phyloP scores from a whole-genome alignment of 2,329 filamentous ascomycete genomes.

The Coniochaeta hoffmannii region DNA sequence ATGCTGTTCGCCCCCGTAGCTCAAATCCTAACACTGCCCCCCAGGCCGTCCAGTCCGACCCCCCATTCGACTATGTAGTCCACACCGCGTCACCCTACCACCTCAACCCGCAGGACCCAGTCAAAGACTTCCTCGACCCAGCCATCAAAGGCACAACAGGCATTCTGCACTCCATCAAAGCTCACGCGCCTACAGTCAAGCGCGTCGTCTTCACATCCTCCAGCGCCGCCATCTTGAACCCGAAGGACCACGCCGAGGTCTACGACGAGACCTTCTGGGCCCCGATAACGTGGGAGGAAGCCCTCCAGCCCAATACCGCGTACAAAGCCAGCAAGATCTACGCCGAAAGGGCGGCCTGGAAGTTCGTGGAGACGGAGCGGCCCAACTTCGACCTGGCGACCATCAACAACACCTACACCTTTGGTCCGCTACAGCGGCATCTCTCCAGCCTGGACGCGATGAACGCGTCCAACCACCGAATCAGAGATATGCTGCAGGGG shows the following conservation, averaged over 20 bases:
- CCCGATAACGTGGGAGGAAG: constrained; percentile 28
- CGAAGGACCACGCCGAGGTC: constrained; percentile 24
- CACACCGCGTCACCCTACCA: constrained; percentile 72
- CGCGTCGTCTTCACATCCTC: constrained; percentile 51
- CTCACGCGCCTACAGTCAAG: constrained; percentile 44
- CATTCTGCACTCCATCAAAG: constrained; percentile 39
- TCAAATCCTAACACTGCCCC: not conserved
- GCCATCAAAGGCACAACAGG: constrained; percentile 45
- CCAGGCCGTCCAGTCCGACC: constrained; percentile 29
- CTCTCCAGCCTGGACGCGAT: constrained; percentile 55
- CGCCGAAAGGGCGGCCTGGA: constrained; percentile 61
- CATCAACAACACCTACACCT: constrained; percentile 55
- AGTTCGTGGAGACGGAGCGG: constrained; percentile 47
- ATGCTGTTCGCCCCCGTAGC: not conserved
- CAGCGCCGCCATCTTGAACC: constrained; percentile 34
- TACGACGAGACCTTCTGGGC: constrained; percentile 33
- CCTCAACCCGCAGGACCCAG: constrained; percentile 48
- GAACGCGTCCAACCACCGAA: constrained; percentile 66
- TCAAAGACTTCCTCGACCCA: constrained; percentile 43
- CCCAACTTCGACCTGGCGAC: constrained; percentile 54
- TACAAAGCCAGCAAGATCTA: constrained; percentile 44
- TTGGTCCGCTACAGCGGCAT: constrained; percentile 57
- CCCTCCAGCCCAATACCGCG: constrained; percentile 19
- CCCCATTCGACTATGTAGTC: constrained; percentile 63
- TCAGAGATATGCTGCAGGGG: constrained; percentile 57